phyloP scores from a whole-genome alignment of 148 eudicot species.

The Oxyria digyna region DNA sequence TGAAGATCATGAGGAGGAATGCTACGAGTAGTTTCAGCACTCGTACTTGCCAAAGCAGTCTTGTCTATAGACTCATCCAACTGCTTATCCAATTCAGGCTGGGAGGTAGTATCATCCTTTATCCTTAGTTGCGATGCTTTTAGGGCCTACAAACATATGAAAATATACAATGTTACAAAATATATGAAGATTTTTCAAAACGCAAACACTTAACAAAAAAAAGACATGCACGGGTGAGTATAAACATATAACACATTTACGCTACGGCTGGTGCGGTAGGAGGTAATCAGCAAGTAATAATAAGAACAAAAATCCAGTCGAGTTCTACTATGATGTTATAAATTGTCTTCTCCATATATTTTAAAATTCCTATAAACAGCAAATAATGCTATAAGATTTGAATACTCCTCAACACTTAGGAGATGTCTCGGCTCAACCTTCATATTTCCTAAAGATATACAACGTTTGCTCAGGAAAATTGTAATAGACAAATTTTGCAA shows the following conservation, averaged over 20 bases:
- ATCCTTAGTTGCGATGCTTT: slow-evolving; percentile 19
- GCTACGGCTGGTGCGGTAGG: neutral
- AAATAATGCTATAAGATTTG: neutral
- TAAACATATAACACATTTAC: neutral
- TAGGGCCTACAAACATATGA: slow-evolving; percentile 26
- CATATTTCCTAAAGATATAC: neutral
- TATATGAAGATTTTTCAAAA: neutral
- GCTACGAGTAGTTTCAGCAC: slow-evolving; percentile 25
- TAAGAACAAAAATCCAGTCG: neutral
- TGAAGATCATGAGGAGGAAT: slow-evolving; percentile 64
- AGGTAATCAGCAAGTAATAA: neutral
- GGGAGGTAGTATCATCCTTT: slow-evolving; percentile 17
- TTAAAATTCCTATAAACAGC: neutral
- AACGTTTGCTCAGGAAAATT: neutral
- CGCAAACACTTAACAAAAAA: neutral
- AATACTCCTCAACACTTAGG: neutral
- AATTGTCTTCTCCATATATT: neutral
- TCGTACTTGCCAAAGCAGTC: slow-evolving; percentile 43
- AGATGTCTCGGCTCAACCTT: neutral
- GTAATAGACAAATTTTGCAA: neutral
- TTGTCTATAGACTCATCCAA: slow-evolving; percentile 31
- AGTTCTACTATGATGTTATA: neutral
- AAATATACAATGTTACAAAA: neutral
- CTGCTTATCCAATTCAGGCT: slow-evolving; percentile 23
- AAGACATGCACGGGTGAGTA: neutral